These are phyloP conservation scores for Papilionanthe hybrid DNA, from an alignment of 116 monocot genomes.

Conservation along the genomic window DNA sequence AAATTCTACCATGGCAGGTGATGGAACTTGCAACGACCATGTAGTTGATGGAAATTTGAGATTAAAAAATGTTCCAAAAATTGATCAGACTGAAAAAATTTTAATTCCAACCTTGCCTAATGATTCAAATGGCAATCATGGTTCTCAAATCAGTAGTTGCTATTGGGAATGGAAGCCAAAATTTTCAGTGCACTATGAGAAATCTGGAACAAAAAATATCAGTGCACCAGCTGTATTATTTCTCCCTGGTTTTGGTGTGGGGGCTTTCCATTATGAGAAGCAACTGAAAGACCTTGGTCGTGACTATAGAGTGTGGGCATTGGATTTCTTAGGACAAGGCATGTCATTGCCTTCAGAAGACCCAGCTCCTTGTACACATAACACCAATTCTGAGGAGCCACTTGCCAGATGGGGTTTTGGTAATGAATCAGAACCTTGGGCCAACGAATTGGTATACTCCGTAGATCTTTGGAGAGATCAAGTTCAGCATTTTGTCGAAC, in stretches of 20 bases:
- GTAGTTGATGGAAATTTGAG: conserved; percentile 30
- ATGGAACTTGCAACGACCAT: conserved; percentile 13
- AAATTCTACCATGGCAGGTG: background rate
- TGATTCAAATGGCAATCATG: conserved; percentile 23
- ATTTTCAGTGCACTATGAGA: conserved; percentile 78
- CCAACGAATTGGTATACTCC: conserved; percentile 73
- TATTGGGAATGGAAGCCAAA: conserved; percentile 95
- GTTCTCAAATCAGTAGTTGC: conserved; percentile 52
- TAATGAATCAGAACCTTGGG: conserved; percentile 83
- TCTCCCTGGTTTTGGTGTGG: conserved; percentile 95
- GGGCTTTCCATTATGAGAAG: conserved; percentile 92
- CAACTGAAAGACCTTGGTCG: conserved; percentile 87
- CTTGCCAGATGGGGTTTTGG: conserved; percentile 76
- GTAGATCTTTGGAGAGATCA: conserved; percentile 86
- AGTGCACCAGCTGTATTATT: conserved; percentile 64
- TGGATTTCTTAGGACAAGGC: conserved; percentile 97
- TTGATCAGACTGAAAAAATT: conserved; percentile 37
- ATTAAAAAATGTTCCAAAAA: conserved; percentile 25
- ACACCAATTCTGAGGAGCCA: background rate
- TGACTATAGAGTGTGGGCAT: conserved; percentile 81
- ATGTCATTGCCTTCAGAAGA: conserved; percentile 81
- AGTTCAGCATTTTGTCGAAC: conserved; percentile 80
- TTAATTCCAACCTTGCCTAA: conserved; percentile 49
- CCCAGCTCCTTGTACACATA: conserved; percentile 35
- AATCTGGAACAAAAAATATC: conserved; percentile 59